phyloP scores from a whole-genome alignment of 306 rosid genomes.

The Vicia faba region DNA sequence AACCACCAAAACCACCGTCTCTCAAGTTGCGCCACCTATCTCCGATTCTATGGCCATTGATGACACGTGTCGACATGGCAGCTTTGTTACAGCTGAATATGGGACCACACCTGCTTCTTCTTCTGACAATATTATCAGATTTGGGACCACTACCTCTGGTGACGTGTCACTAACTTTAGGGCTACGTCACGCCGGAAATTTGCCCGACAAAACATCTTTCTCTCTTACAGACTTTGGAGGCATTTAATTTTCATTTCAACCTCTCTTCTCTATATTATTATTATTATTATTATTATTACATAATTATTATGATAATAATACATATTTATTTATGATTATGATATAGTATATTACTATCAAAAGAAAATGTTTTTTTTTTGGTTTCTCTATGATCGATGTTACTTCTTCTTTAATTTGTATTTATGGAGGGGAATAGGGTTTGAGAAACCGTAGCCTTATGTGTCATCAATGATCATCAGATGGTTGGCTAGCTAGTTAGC shows the following conservation, averaged over 20 bases:
- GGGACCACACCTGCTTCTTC: slow-evolving; percentile 67
- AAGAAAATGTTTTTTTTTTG: slow-evolving; percentile 7
- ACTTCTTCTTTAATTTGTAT: slow-evolving; percentile 36
- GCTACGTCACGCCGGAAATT: slow-evolving; percentile 91
- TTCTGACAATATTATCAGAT: slow-evolving; percentile 60
- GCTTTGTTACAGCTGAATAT: slow-evolving; percentile 53
- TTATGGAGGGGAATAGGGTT: slow-evolving; percentile 44
- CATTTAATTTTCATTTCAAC: slow-evolving; percentile 49
- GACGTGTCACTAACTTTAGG: slow-evolving; percentile 98
- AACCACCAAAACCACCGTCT: slow-evolving; percentile 33
- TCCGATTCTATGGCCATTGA: slow-evolving; percentile 41
- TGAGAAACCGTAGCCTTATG: slow-evolving; percentile 36
- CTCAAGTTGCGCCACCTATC: slow-evolving; percentile 47
- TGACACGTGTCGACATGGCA: slow-evolving; percentile 69
- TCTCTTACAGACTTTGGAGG: slow-evolving; percentile 81
- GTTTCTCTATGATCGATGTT: slow-evolving; percentile 18
- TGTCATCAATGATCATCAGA: slow-evolving; percentile 20
- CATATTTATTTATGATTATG: slow-evolving; percentile 36
- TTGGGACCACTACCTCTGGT: slow-evolving; percentile 74
- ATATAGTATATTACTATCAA: slow-evolving; percentile 9
- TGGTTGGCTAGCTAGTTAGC: slow-evolving; percentile 30
- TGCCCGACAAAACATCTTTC: slow-evolving; percentile 75
- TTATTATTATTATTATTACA: slow-evolving; percentile 20
- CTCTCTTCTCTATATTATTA: slow-evolving; percentile 2
- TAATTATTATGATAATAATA: slow-evolving; percentile 22